These are phyloP conservation scores for Purpureocillium takamizusanense DNA, from an alignment of 2,329 filamentous ascomycete genomes.

Conservation along the genomic window DNA sequence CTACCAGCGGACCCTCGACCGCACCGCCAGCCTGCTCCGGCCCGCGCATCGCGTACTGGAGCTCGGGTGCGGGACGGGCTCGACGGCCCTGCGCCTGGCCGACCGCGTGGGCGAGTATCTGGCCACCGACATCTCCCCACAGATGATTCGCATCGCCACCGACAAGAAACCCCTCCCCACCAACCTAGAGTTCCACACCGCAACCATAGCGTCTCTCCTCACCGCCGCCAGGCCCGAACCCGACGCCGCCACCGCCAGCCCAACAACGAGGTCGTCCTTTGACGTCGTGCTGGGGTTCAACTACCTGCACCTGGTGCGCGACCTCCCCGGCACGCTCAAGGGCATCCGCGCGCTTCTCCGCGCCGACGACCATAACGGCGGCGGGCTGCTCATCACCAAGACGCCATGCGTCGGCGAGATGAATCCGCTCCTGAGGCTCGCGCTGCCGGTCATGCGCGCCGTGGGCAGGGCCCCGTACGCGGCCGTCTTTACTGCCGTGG, in stretches of 20 bases:
- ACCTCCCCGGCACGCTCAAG: slow-evolving; percentile 5
- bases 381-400: slow-evolving; percentile 10
- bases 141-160: slow-evolving; percentile 7
- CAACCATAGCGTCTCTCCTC: too few relatives aligned
- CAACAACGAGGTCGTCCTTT: slow-evolving; percentile 5
- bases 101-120: slow-evolving; percentile 4
- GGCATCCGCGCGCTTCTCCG: slow-evolving; percentile 4
- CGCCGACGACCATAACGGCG: too few relatives aligned
- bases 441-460: slow-evolving; percentile 4
- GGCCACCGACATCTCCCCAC: slow-evolving; percentile 8
- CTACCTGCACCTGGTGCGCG: slow-evolving; percentile 10
- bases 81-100: slow-evolving; percentile 9
- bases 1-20: slow-evolving; percentile 8
- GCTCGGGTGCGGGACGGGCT: slow-evolving; percentile 11
- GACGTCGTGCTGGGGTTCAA: slow-evolving; percentile 9
- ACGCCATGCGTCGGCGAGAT: slow-evolving; percentile 8
- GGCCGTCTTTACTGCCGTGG: neutral
- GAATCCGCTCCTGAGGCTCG: slow-evolving; percentile 4
- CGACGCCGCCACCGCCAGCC: too few relatives aligned
- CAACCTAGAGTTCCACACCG: too few relatives aligned
- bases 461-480: slow-evolving; percentile 3
- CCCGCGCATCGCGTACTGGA: slow-evolving; percentile 7
- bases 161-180: neutral
- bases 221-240: too few relatives aligned
- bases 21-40: slow-evolving; percentile 4